Base-by-base conservation (phyloP, 179 eudicot species). In the Beta corolliflora region DNA sequence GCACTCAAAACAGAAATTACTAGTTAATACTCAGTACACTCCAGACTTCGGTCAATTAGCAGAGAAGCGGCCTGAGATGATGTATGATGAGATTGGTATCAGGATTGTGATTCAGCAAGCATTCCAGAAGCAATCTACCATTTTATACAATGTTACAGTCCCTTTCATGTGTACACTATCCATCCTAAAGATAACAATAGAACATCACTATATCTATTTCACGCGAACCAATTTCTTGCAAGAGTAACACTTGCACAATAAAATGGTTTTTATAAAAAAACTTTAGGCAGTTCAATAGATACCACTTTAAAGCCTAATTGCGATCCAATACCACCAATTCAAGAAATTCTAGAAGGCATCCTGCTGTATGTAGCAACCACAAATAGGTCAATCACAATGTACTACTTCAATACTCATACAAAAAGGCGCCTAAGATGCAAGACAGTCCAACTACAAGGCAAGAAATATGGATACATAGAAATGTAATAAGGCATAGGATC, bases 21-120 rank as follows among this genome's bases (percentile, higher is more conserved):
- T 9, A 11, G 7, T 18, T 13, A 48, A 48, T 3, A 36, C 41
- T 36, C 41, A 36, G 3, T 15, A 64, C 21, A 63, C 23, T 73
- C 53, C 82, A 80, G 41, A 83, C 29, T 67, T 56, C 15, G 29
- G 52, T 77, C 64, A 55, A 25, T 69, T 25, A 25, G 63, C 54
- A 70, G 8, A 75, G 21, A 16, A 64, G 73, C 64, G 15, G 41
- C 59, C 63, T 71, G 12, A 15, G 48, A 53, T 19, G 23, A 64
- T 7, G 14, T 15, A 73, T 25, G 71, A 25, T 76, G n/a, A 18
- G 55, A 54, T 63, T 44, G 36, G 61, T 11, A 14, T 44, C 46
- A 79, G 63, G n/a, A 79, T 48, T 44, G n/a, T 18, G 11, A 14
- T 56, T 25, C 79, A 78, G 54, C 15, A 54, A 53, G 70, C 3